Evolutionary conservation across 768 basidiomycete species (phyloP).

Genomic region (Lactarius tabidus): DNA sequence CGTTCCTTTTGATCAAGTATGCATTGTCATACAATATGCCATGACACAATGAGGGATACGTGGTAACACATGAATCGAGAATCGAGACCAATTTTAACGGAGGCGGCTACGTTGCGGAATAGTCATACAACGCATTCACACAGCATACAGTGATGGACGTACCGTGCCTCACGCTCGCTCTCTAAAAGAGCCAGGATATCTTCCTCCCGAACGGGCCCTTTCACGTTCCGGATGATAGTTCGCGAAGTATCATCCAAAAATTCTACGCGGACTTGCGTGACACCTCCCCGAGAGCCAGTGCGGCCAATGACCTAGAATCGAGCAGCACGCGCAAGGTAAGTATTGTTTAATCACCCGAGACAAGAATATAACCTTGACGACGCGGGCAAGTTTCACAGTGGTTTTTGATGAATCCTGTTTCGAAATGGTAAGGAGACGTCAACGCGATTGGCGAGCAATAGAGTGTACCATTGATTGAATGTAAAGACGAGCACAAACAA

Average conservation of each 20-base stretch:
- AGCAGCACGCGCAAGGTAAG: slow-evolving; percentile 21
- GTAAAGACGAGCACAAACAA: slow-evolving; percentile 19
- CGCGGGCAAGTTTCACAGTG: slow-evolving; percentile 96
- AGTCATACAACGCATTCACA: background rate
- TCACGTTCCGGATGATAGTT: slow-evolving; percentile 98
- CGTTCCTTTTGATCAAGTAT: slow-evolving; percentile 4
- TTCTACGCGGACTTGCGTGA: slow-evolving; percentile 98
- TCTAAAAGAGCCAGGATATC: slow-evolving; percentile 97
- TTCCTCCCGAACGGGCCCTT: slow-evolving; percentile 93
- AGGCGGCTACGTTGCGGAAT: slow-evolving; percentile 31
- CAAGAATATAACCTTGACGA: slow-evolving; percentile 69
- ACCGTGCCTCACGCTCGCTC: slow-evolving; percentile 99
- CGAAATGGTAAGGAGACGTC: slow-evolving; percentile 23
- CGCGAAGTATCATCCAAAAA: slow-evolving; percentile 97
- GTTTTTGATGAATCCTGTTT: slow-evolving; percentile 79
- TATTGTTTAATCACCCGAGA: slow-evolving; percentile 1
- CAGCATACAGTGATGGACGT: slow-evolving; percentile 35
- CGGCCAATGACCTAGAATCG: slow-evolving; percentile 83
- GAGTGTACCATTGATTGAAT: slow-evolving; percentile 32
- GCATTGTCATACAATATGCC: slow-evolving; percentile 25
- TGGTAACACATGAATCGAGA: slow-evolving; percentile 2
- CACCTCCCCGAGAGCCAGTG: slow-evolving; percentile 98
- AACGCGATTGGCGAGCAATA: background rate
- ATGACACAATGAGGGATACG: slow-evolving; percentile 20
- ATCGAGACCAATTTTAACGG: slow-evolving; percentile 27